phyloP scores from a whole-genome alignment of 108 stramenopile species.

The Stephanodiscus minutulus region DNA sequence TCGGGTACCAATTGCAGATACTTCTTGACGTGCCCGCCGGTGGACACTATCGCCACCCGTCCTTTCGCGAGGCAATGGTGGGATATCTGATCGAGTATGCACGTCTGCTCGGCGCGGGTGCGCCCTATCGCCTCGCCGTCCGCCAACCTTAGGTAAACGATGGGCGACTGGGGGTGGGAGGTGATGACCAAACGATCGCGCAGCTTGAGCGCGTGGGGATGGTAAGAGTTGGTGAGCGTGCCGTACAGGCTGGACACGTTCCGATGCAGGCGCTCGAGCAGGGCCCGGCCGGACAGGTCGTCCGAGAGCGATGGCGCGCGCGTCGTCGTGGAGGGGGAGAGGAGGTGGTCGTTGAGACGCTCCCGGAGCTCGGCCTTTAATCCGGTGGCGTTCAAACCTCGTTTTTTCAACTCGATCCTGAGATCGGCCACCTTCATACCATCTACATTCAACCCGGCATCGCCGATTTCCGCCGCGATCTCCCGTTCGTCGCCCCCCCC shows the following conservation, averaged over 20 bases:
- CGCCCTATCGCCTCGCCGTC: conserved; percentile 48
- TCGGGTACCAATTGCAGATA: conserved; percentile 66
- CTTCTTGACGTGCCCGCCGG: conserved; percentile 56
- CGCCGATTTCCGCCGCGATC: background rate
- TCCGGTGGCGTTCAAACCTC: conserved; percentile 11
- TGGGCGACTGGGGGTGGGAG: conserved; percentile 76
- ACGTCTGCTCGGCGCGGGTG: conserved; percentile 54
- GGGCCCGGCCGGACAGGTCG: conserved; percentile 30
- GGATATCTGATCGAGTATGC: conserved; percentile 69
- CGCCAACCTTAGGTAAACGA: conserved; percentile 71
- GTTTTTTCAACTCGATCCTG: conserved; percentile 15
- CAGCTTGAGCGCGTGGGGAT: conserved; percentile 44
- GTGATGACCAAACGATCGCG: conserved; percentile 61
- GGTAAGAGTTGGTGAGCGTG: conserved; percentile 42
- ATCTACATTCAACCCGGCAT: conserved; percentile 12
- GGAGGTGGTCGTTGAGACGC: conserved; percentile 2
- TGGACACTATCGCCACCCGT: conserved; percentile 69
- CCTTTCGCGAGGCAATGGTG: conserved; percentile 63
- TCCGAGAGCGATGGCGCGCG: background rate
- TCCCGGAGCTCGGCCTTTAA: conserved; percentile 21
- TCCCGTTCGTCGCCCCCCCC: background rate
- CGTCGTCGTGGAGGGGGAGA: background rate
- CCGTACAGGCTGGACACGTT: conserved; percentile 29
- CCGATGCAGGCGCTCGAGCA: conserved; percentile 26
- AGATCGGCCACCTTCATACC: conserved; percentile 17